A percentile compares a stretch with the other conserved stretches of the same genome.
Conservation (phyloP, 768 basidiomycete species). For the Cystobasidiopsis lactophilus region DNA sequence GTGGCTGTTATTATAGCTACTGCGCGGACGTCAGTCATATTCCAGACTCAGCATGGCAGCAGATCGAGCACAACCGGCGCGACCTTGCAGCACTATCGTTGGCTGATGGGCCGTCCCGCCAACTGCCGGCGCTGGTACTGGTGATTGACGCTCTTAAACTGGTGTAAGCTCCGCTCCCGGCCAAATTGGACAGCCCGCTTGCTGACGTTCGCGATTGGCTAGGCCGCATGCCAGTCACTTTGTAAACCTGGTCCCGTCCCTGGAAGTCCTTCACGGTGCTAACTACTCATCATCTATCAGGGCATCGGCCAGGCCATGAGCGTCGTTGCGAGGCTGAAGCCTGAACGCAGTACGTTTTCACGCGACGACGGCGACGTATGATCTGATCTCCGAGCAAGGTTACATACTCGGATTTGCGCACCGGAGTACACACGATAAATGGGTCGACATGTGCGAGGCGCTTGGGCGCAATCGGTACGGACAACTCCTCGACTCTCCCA, state of each 20-base stretch:
- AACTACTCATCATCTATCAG: slow-evolving; percentile 10
- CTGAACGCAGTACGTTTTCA: too few species aligned
- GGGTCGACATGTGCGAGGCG: background rate
- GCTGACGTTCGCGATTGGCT: too few species aligned
- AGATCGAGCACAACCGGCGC: background rate
- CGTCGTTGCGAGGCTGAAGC: background rate
- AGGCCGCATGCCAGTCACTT: too few species aligned
- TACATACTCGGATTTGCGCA: slow-evolving; percentile 9
- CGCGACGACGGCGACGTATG: too few species aligned
- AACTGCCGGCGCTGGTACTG: slow-evolving; percentile 3
- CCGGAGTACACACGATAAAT: background rate
- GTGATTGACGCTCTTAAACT: slow-evolving; percentile 10
- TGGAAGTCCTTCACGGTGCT: too few species aligned
- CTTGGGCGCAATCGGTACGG: background rate
- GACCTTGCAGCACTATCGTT: background rate
- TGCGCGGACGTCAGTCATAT: slow-evolving; percentile 47
- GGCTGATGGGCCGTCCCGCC: background rate
- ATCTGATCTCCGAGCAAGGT: background rate
- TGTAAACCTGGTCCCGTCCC: too few species aligned
- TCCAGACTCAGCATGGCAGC: slow-evolving; percentile 30
- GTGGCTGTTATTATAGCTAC: too few species aligned
- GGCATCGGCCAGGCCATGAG: slow-evolving; percentile 9
- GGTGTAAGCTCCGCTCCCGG: too few species aligned
- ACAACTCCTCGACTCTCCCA: background rate
- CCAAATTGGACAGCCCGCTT: too few species aligned